Conservation (phyloP, 2,329 filamentous ascomycete species). For the Sarocladiaceae sp. region DNA sequence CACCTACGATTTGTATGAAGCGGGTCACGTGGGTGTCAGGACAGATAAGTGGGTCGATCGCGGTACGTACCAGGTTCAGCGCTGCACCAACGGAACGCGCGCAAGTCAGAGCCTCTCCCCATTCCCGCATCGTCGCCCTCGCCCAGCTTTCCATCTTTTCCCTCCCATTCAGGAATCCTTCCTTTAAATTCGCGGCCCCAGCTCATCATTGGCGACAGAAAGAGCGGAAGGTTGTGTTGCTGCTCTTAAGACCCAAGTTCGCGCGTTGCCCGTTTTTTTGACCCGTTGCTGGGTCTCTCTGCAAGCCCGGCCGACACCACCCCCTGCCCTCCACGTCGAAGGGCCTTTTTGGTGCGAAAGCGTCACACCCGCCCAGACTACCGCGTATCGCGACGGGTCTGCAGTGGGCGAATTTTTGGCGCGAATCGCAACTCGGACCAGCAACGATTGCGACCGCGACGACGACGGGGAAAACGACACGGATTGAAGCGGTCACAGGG, state of each 20-base stretch:
- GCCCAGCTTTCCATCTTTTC: constrained; percentile 9
- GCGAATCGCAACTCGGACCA: background rate
- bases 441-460: constrained; percentile 4
- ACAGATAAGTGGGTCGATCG: constrained; percentile 6
- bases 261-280: background rate
- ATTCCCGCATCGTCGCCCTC: constrained; percentile 7
- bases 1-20: too few species aligned
- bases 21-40: constrained; percentile 1
- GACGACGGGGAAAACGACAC: background rate
- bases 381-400: constrained; percentile 37
- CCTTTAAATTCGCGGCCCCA: background rate
- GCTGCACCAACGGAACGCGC: constrained; percentile 7
- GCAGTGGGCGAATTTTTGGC: constrained; percentile 8
- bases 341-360: constrained; percentile 4
- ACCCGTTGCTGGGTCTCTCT: constrained; percentile 5
- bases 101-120: constrained; percentile 9
- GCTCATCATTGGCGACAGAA: constrained; percentile 5
- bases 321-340: constrained; percentile 8
- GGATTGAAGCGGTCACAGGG: background rate
- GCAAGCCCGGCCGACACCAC: background rate
- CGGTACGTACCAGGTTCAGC: constrained; percentile 8
- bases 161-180: background rate
- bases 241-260: background rate
- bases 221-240: background rate
- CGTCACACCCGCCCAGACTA: constrained; percentile 13